phyloP scores from a whole-genome alignment of 176 grass and related monocot genomes.

The Pontederia crassipes region DNA sequence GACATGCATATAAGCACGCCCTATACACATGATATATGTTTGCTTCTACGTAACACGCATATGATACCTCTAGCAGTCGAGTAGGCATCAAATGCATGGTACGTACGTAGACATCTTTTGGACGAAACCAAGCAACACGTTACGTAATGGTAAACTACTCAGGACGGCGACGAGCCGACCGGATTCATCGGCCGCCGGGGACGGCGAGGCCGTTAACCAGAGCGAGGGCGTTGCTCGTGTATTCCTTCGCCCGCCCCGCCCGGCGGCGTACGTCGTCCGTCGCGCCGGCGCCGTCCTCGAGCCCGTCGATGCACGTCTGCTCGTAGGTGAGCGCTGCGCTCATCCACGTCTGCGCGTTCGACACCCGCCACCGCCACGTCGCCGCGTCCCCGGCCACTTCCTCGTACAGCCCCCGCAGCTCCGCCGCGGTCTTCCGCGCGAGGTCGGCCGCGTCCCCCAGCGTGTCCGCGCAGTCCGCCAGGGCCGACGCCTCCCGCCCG shows the following conservation, averaged over 20 bases:
- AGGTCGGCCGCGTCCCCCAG: slow-evolving; percentile 27
- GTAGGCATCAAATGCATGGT: no score
- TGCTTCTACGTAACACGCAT: no score
- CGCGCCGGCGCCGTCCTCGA: background rate
- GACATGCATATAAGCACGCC: no score
- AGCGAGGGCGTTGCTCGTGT: slow-evolving; percentile 11
- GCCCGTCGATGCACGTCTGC: slow-evolving; percentile 41
- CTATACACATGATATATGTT: no score
- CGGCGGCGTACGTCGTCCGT: background rate
- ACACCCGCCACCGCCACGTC: slow-evolving; percentile 32
- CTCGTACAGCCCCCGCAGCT: slow-evolving; percentile 10
- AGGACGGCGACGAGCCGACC: background rate
- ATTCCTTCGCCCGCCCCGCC: background rate
- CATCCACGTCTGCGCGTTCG: slow-evolving; percentile 71
- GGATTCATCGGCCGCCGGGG: background rate
- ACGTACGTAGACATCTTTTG: no score
- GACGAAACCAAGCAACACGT: no score
- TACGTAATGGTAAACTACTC: no score
- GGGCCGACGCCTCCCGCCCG: slow-evolving; percentile 1
- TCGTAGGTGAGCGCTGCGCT: slow-evolving; percentile 51
- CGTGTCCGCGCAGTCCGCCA: slow-evolving; percentile 28
- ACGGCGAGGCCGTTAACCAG: background rate
- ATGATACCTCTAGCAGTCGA: no score
- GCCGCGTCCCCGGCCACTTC: background rate
- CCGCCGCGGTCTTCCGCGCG: slow-evolving; percentile 17